A percentile compares a stretch with the other conserved stretches of the same genome.
These are phyloP conservation scores for Chlorella variabilis DNA, from an alignment of 163 green algal species.

Conservation along the genomic window DNA sequence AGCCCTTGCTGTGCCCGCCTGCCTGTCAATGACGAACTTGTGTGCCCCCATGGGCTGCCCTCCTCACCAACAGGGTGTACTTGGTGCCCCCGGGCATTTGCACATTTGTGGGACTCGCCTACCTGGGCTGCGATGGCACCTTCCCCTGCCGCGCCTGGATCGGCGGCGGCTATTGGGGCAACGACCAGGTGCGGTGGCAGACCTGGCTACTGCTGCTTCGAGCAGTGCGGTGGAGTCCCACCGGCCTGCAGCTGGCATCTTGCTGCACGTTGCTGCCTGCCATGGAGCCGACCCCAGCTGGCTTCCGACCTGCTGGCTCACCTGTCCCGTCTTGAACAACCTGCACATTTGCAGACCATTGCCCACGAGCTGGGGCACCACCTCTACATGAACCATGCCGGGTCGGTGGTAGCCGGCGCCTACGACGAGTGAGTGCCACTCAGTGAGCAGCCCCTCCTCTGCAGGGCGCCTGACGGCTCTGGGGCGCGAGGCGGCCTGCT, in stretches of 20 bases:
- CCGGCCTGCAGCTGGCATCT: too few species aligned
- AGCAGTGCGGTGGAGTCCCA: too few species aligned
- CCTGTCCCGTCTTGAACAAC: too few species aligned
- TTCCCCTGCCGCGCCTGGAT: neutral
- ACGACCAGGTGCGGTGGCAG: neutral
- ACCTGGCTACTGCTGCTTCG: too few species aligned
- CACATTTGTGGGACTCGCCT: neutral
- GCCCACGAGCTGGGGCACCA: neutral
- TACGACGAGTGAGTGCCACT: neutral
- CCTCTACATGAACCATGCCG: neutral
- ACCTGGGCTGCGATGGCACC: constrained; percentile 1
- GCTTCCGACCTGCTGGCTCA: too few species aligned
- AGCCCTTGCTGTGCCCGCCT: neutral
- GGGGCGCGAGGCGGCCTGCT: too few species aligned
- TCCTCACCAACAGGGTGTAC: neutral
- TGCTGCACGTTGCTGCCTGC: too few species aligned
- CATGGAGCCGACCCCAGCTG: too few species aligned
- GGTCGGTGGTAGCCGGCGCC: too few species aligned
- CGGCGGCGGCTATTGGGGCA: neutral
- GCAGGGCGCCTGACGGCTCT: too few species aligned
- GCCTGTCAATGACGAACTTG: neutral
- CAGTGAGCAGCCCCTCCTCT: neutral
- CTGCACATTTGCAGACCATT: neutral
- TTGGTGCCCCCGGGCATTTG: neutral
- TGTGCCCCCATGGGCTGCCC: neutral